These are phyloP conservation scores for Acer campestre DNA, from an alignment of 345 rosid species.

Conservation along the genomic window DNA sequence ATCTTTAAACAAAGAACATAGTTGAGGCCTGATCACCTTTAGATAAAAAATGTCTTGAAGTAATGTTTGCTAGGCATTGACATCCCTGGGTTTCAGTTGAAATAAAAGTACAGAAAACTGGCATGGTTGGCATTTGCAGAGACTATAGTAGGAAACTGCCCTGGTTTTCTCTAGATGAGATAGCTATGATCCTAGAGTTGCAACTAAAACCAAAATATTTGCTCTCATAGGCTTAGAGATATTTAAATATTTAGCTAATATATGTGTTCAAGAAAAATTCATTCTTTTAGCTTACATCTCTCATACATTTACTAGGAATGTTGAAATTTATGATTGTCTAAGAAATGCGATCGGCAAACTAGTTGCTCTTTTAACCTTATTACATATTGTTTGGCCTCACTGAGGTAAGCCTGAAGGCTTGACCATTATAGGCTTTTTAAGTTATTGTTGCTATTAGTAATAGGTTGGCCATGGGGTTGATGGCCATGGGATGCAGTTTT, in stretches of 20 bases:
- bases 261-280: neutral
- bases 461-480: neutral
- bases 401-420: neutral
- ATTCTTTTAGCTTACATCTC: neutral
- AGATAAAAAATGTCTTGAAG: neutral
- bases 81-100: neutral
- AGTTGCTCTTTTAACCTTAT: neutral
- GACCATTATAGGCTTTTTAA: neutral
- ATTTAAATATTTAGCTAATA: neutral
- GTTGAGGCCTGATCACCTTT: neutral
- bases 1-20: conserved; percentile 2
- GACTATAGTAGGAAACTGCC: too few species aligned
- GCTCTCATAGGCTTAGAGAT: neutral
- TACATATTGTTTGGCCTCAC: neutral
- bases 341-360: conserved; percentile 8
- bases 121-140: too few species aligned
- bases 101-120: too few species aligned
- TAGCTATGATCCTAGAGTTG: too few species aligned
- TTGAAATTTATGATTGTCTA: neutral
- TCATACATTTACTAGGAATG: neutral
- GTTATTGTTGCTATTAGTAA: neutral
- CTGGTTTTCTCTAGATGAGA: too few species aligned
- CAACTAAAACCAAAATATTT: too few species aligned
- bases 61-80: neutral
- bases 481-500: conserved; percentile 3